Conservation (phyloP, 352 stramenopile species). For the Globisporangium paddicum region DNA sequence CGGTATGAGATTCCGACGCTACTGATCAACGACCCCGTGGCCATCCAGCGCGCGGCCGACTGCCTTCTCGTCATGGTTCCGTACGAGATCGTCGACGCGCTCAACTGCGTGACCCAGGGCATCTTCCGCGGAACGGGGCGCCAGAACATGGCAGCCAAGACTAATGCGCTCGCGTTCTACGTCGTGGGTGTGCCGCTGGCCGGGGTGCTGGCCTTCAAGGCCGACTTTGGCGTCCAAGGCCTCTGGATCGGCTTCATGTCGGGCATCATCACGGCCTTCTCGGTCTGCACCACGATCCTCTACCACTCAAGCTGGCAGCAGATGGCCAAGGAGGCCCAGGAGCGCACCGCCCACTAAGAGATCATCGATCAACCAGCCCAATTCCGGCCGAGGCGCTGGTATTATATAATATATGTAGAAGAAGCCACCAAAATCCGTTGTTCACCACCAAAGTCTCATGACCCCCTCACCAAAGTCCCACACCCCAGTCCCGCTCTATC, state of each 20-base stretch:
- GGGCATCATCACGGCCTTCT: slow-evolving; percentile 28
- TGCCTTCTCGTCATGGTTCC: slow-evolving; percentile 54
- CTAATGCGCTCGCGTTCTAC: slow-evolving; percentile 77
- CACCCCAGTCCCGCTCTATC: not conserved
- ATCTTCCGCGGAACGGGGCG: slow-evolving; percentile 63
- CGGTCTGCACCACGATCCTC: slow-evolving; percentile 11
- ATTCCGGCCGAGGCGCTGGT: not conserved
- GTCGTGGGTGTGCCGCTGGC: slow-evolving; percentile 62
- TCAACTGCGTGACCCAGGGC: slow-evolving; percentile 67
- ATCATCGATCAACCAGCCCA: not conserved
- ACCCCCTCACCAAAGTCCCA: not conserved
- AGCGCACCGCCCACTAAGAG: slow-evolving; percentile 15
- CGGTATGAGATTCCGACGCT: slow-evolving; percentile 35
- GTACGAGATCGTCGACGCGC: slow-evolving; percentile 62
- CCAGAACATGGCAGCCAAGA: slow-evolving; percentile 59
- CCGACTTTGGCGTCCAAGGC: slow-evolving; percentile 43
- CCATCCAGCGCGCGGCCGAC: slow-evolving; percentile 33
- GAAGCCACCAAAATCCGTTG: not conserved
- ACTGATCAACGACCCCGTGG: slow-evolving; percentile 32
- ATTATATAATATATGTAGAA: not conserved
- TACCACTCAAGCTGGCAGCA: slow-evolving; percentile 20
- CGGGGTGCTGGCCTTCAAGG: slow-evolving; percentile 46
- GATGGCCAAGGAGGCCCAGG: slow-evolving; percentile 19
- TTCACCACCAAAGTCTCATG: not conserved
- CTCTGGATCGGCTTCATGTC: slow-evolving; percentile 77